phyloP scores from a whole-genome alignment of 2,329 filamentous ascomycete species.

The Trichoderma lentiforme region DNA sequence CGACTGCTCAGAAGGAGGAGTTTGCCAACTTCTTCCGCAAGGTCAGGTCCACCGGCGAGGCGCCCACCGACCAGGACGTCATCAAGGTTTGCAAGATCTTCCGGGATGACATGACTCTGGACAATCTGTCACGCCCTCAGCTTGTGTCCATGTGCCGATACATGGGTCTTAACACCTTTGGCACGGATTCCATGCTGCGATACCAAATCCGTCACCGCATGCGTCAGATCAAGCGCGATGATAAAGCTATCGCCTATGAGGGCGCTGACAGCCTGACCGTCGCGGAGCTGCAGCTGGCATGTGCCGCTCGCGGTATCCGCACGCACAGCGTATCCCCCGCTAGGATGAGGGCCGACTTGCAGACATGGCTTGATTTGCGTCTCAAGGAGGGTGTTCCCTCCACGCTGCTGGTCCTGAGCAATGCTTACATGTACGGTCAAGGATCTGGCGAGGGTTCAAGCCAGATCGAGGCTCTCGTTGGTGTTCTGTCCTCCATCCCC shows the following conservation, averaged over 20 bases:
- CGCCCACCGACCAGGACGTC: slow-evolving; percentile 82
- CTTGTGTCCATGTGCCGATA: slow-evolving; percentile 97
- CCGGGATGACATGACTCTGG: slow-evolving; percentile 93
- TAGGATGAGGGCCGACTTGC: slow-evolving; percentile 81
- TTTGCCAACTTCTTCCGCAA: slow-evolving; percentile 98
- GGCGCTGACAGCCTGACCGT: slow-evolving; percentile 93
- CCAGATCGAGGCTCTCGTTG: slow-evolving; percentile 89
- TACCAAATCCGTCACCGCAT: slow-evolving; percentile 97
- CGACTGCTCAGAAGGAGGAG: slow-evolving; percentile 87
- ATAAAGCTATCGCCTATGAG: slow-evolving; percentile 89
- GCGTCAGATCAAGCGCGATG: slow-evolving; percentile 98
- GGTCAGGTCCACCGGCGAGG: slow-evolving; percentile 84
- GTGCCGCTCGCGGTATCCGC: slow-evolving; percentile 85
- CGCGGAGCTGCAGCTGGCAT: slow-evolving; percentile 85
- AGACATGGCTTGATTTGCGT: slow-evolving; percentile 91
- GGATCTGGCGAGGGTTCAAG: slow-evolving; percentile 82
- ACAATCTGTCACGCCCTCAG: slow-evolving; percentile 94
- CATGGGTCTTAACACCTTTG: slow-evolving; percentile 96
- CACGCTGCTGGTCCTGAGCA: slow-evolving; percentile 90
- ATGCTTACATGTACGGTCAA: slow-evolving; percentile 94
- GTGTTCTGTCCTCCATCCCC: slow-evolving; percentile 89
- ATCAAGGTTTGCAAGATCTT: slow-evolving; percentile 99
- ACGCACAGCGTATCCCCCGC: slow-evolving; percentile 90
- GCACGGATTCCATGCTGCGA: slow-evolving; percentile 94
- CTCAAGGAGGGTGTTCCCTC: slow-evolving; percentile 94